Evolutionary conservation across 73 alveolate species (phyloP).

Genomic region (Stentor coeruleus): DNA sequence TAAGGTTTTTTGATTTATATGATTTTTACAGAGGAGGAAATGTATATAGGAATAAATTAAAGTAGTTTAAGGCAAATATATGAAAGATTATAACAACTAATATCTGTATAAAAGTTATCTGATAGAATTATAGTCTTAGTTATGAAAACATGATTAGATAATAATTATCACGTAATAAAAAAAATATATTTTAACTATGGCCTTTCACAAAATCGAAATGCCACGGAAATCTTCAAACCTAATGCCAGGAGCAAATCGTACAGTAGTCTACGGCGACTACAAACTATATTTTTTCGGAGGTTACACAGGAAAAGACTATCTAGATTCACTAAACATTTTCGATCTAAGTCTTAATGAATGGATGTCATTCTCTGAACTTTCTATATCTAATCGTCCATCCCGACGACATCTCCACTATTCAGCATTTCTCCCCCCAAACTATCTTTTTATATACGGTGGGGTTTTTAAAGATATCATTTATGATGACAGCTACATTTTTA

Average conservation of each 20-base stretch:
- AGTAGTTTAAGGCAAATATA: no score
- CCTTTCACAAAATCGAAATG: conserved; percentile 1
- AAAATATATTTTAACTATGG: no score
- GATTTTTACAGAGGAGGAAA: no score
- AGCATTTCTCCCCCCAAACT: not conserved
- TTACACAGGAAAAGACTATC: not conserved
- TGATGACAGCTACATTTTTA: not conserved
- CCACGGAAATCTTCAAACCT: not conserved
- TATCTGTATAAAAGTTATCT: no score
- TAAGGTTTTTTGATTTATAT: no score
- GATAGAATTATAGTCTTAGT: no score
- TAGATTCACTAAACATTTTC: not conserved
- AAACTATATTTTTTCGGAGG: conserved; percentile 10
- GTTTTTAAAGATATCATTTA: not conserved
- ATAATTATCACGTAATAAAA: no score
- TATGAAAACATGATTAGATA: no score
- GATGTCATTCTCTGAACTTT: not conserved
- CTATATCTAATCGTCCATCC: conserved; percentile 12
- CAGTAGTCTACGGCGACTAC: not conserved
- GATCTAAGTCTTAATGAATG: not conserved
- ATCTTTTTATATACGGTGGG: conserved; percentile 2
- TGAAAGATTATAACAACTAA: no score
- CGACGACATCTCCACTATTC: not conserved
- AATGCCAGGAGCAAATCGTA: not conserved
- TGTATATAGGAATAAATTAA: no score